These are phyloP conservation scores for Heterobasidion annosum DNA, from an alignment of 1,284 basidiomycete genomes.

Conservation along the genomic window DNA sequence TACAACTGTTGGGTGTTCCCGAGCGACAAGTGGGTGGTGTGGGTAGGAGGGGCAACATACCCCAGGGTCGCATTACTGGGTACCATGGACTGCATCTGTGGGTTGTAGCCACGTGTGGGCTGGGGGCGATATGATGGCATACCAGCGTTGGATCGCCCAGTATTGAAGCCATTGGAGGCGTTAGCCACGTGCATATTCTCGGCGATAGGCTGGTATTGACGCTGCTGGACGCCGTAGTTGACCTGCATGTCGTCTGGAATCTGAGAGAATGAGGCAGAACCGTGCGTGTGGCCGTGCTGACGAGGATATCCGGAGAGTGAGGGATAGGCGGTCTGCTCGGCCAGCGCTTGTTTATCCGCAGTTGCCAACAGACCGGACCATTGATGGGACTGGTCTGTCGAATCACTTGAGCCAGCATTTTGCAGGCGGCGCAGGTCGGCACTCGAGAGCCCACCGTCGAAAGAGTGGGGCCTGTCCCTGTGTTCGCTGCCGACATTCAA, in stretches of 20 bases:
- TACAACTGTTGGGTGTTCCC: slow-evolving; percentile 67
- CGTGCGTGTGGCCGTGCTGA: slow-evolving; percentile 32
- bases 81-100: slow-evolving; percentile 36
- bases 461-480: slow-evolving; percentile 71
- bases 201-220: slow-evolving; percentile 35
- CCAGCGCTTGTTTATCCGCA: slow-evolving; percentile 22
- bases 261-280: neutral
- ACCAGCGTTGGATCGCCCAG: slow-evolving; percentile 6
- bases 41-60: slow-evolving; percentile 38
- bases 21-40: slow-evolving; percentile 55
- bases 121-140: slow-evolving; percentile 41
- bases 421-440: slow-evolving; percentile 67
- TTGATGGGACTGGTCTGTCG: slow-evolving; percentile 15
- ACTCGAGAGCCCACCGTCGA: slow-evolving; percentile 64
- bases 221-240: slow-evolving; percentile 50
- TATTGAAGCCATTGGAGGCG: slow-evolving; percentile 37
- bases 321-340: slow-evolving; percentile 62
- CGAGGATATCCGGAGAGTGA: slow-evolving; percentile 41
- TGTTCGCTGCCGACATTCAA: slow-evolving; percentile 48
- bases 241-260: slow-evolving; percentile 43
- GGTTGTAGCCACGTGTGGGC: slow-evolving; percentile 42
- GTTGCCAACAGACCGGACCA: slow-evolving; percentile 17
- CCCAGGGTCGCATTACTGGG: slow-evolving; percentile 48
- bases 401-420: slow-evolving; percentile 36
- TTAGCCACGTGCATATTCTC: slow-evolving; percentile 26